These are phyloP conservation scores for Aspergillus pseudotamarii DNA, from an alignment of 2,329 filamentous ascomycete species.

Conservation along the genomic window DNA sequence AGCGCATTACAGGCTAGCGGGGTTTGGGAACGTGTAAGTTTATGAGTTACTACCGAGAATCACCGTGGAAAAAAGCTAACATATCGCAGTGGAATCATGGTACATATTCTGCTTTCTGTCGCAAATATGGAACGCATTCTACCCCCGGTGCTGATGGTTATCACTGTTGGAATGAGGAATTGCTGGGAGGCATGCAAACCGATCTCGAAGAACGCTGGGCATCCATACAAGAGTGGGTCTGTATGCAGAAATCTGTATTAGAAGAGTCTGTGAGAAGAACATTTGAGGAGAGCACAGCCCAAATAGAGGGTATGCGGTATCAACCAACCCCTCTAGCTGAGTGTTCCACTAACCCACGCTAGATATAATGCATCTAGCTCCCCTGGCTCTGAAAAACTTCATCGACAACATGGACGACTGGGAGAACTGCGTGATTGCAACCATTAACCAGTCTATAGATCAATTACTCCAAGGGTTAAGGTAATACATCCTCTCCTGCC, in stretches of 20 bases:
- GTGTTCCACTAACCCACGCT: not conserved
- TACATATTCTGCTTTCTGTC: conserved; percentile 22
- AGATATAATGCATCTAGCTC: not conserved
- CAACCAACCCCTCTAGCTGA: not conserved
- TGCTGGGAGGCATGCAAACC: conserved; percentile 10
- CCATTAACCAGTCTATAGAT: not conserved
- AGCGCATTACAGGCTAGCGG: conserved; percentile 11
- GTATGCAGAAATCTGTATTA: not conserved
- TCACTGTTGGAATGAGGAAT: conserved; percentile 22
- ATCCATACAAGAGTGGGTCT: not conserved
- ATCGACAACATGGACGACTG: not conserved
- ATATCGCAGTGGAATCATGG: conserved; percentile 12
- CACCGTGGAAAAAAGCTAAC: not conserved
- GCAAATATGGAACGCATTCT: conserved; percentile 17
- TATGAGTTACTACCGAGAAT: not conserved
- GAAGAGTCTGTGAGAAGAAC: not conserved
- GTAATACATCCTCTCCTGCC: not conserved
- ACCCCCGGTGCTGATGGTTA: not conserved
- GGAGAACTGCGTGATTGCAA: conserved; percentile 7
- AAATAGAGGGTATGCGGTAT: not conserved
- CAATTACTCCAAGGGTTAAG: not conserved
- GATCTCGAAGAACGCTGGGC: not conserved
- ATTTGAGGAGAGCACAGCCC: not conserved
- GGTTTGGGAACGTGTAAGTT: conserved; percentile 17
- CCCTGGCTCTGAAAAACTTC: conserved; percentile 4